Conservation (phyloP, 164 flowering plant species). For the Nymphaea colorata region DNA sequence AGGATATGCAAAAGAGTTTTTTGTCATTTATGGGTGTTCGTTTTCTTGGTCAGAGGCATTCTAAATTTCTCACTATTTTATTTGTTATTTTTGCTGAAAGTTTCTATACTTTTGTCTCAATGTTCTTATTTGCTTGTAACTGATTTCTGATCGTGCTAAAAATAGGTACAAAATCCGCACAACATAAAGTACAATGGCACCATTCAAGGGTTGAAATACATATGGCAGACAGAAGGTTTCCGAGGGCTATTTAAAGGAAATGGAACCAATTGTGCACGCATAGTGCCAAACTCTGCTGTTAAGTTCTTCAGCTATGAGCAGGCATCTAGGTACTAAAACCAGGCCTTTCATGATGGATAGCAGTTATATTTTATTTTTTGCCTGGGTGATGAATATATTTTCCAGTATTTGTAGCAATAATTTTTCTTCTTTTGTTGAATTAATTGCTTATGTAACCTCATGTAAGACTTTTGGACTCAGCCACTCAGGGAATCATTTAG, state of each 20-base stretch:
- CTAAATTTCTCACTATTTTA: not conserved
- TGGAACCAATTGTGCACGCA: constrained; percentile 96
- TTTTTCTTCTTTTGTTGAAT: not conserved
- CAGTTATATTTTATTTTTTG: not conserved
- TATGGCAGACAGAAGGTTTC: constrained; percentile 89
- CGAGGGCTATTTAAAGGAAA: constrained; percentile 93
- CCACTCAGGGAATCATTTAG: no score
- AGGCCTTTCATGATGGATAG: no score
- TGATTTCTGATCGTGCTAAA: not conserved
- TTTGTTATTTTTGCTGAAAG: no score
- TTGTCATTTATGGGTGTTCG: not conserved
- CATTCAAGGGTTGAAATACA: constrained; percentile 84
- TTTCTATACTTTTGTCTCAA: not conserved
- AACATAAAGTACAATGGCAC: constrained; percentile 88
- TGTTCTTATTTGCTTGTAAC: not conserved
- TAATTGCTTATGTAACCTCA: no score
- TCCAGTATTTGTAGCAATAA: not conserved
- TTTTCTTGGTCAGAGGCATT: not conserved
- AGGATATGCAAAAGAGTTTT: not conserved
- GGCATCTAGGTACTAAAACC: constrained; percentile 54
- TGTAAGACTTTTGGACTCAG: no score
- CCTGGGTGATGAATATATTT: not conserved
- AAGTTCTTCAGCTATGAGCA: constrained; percentile 96
- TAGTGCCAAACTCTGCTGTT: constrained; percentile 94
- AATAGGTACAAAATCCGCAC: constrained; percentile 92